phyloP scores from a whole-genome alignment of 23 red algal species.

The Gracilaria gracilis region DNA sequence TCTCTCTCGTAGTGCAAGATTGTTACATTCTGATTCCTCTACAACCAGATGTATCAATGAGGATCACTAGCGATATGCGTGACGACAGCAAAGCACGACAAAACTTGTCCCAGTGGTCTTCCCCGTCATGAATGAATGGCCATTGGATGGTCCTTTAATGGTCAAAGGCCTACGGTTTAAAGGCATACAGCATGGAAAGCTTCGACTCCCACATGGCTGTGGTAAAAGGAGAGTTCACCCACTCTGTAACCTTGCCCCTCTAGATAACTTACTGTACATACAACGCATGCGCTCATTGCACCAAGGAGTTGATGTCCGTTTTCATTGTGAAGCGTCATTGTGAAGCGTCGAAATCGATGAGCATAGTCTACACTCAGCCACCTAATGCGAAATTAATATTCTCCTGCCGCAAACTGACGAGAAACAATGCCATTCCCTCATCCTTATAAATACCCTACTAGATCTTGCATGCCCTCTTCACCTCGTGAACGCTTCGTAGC shows the following conservation, averaged over 20 bases:
- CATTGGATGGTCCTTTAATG: background rate
- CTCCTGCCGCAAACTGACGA: background rate
- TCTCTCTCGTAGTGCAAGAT: background rate
- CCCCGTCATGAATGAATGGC: background rate
- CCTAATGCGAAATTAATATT: background rate
- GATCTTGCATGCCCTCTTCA: background rate
- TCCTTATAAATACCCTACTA: background rate
- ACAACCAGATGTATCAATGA: background rate
- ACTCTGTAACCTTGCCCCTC: too few relatives aligned
- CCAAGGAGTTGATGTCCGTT: too few relatives aligned
- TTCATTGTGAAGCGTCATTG: too few relatives aligned
- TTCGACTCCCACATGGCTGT: background rate
- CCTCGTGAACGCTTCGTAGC: background rate
- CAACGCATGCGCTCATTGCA: background rate
- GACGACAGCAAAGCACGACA: background rate
- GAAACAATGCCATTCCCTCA: background rate
- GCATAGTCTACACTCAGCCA: too few relatives aligned
- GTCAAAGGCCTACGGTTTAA: background rate
- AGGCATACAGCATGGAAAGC: background rate
- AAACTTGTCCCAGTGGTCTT: background rate
- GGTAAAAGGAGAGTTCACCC: too few relatives aligned
- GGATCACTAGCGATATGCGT: background rate
- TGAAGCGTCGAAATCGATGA: too few relatives aligned
- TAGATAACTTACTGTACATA: too few relatives aligned
- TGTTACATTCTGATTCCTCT: background rate